Evolutionary conservation across 1,284 basidiomycete genomes (phyloP).

Genomic region (Anthracocystis setariae): DNA sequence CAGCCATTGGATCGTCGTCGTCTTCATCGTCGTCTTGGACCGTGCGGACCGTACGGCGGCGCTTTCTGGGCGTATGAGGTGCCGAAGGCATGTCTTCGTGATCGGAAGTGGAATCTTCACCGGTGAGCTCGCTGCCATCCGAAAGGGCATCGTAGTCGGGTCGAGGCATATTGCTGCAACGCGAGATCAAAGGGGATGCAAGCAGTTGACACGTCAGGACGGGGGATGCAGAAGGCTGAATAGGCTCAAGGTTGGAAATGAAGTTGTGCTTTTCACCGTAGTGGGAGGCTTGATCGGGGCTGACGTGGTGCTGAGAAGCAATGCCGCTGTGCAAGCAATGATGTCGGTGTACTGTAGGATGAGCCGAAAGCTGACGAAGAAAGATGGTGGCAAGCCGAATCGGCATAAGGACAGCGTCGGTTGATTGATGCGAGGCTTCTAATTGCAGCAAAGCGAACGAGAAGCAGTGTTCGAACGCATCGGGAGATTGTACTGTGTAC

Average conservation of each 20-base stretch:
- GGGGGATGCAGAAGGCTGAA: not conserved
- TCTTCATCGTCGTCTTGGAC: slow-evolving; percentile 31
- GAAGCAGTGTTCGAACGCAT: too few species aligned
- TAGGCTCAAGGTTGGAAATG: not conserved
- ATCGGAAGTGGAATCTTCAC: slow-evolving; percentile 16
- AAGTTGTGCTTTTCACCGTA: not conserved
- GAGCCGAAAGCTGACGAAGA: not conserved
- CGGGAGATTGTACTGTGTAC: too few species aligned
- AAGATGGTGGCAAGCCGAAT: not conserved
- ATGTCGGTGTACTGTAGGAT: not conserved
- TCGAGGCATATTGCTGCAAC: not conserved
- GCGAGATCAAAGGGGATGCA: not conserved
- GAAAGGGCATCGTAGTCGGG: slow-evolving; percentile 40
- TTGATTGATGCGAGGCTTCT: slow-evolving; percentile 6
- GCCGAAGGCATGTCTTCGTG: slow-evolving; percentile 24
- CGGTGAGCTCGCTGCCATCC: slow-evolving; percentile 41
- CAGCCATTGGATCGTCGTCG: slow-evolving; percentile 31
- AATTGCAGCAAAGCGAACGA: not conserved
- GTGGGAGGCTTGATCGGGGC: too few species aligned
- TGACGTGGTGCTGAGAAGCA: too few species aligned
- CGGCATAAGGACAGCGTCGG: not conserved
- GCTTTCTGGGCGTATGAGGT: slow-evolving; percentile 34
- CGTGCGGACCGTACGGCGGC: slow-evolving; percentile 17
- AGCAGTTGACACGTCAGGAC: not conserved
- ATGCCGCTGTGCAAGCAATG: too few species aligned